Conservation (phyloP, 2,329 filamentous ascomycete genomes). For the Penicillium digitatum region DNA sequence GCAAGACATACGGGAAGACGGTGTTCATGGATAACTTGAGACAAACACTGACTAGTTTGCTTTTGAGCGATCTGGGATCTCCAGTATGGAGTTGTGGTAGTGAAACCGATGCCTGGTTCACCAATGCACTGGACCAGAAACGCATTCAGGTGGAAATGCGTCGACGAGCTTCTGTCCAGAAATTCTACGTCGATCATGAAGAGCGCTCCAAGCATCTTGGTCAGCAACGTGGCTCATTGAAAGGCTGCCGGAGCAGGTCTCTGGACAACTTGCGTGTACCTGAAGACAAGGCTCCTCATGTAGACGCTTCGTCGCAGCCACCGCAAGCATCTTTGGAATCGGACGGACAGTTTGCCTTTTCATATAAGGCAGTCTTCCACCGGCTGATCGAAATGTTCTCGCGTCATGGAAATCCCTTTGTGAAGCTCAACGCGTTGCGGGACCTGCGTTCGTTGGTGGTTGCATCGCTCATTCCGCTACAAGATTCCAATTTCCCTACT, state of each 20-base stretch:
- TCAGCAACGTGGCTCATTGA: slow-evolving; percentile 20
- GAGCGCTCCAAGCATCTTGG: slow-evolving; percentile 27
- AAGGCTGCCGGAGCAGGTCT: slow-evolving; percentile 35
- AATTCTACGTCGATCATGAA: slow-evolving; percentile 39
- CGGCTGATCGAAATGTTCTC: slow-evolving; percentile 80
- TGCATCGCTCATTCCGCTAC: slow-evolving; percentile 63
- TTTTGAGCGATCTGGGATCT: slow-evolving; percentile 85
- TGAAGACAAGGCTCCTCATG: neutral
- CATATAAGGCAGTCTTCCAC: slow-evolving; percentile 74
- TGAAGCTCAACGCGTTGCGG: slow-evolving; percentile 76
- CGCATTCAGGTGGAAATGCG: slow-evolving; percentile 42
- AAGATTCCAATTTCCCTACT: slow-evolving; percentile 31
- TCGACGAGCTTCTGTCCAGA: slow-evolving; percentile 37
- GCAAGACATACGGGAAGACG: slow-evolving; percentile 62
- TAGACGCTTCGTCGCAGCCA: slow-evolving; percentile 5
- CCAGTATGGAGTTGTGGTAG: slow-evolving; percentile 83
- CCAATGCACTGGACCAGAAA: slow-evolving; percentile 50
- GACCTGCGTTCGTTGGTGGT: slow-evolving; percentile 80
- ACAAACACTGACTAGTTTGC: slow-evolving; percentile 74
- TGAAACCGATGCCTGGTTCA: slow-evolving; percentile 88
- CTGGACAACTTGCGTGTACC: slow-evolving; percentile 24
- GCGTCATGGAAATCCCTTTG: slow-evolving; percentile 80
- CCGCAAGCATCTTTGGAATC: neutral
- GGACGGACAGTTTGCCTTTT: slow-evolving; percentile 53
- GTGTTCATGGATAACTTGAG: slow-evolving; percentile 74